Evolutionary conservation across 495 filamentous ascomycete species (phyloP).

Genomic region (Rostrohypoxylon terebratum): DNA sequence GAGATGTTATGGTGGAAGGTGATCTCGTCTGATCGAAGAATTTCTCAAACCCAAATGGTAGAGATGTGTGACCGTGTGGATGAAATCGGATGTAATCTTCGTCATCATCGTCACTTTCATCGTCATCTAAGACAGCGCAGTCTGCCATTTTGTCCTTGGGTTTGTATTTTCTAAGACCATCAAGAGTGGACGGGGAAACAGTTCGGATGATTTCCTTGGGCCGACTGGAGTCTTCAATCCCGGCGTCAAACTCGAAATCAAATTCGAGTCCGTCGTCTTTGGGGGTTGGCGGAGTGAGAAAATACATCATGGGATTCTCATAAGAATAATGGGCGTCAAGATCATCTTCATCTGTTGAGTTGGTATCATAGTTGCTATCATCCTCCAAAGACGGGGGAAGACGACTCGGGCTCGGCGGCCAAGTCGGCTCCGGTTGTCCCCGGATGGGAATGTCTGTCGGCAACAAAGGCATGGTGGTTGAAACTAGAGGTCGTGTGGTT

Average conservation of each 20-base stretch:
- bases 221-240: conserved; percentile 61
- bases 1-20: conserved; percentile 40
- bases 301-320: conserved; percentile 62
- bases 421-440: conserved; percentile 45
- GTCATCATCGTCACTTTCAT: conserved; percentile 48
- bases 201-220: conserved; percentile 56
- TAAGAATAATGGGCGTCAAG: conserved; percentile 53
- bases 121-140: conserved; percentile 52
- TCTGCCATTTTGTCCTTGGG: conserved; percentile 47
- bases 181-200: conserved; percentile 61
- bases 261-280: conserved; percentile 53
- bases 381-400: conserved; percentile 53
- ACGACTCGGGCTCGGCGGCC: conserved; percentile 51
- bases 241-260: conserved; percentile 63
- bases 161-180: conserved; percentile 57
- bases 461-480: conserved; percentile 44
- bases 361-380: conserved; percentile 53
- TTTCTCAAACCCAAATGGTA: conserved; percentile 47
- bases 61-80: conserved; percentile 43
- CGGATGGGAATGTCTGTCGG: conserved; percentile 37
- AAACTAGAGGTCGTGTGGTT: conserved; percentile 24
- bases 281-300: conserved; percentile 58
- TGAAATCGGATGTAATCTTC: conserved; percentile 57
- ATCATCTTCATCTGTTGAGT: conserved; percentile 54
- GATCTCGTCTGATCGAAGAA: conserved; percentile 48